Percentiles rank a stretch among this genome's conserved stretches.
Evolutionary conservation across 1,139 yeast genomes (phyloP).

Genomic region (Suhomyces chickasaworum): DNA sequence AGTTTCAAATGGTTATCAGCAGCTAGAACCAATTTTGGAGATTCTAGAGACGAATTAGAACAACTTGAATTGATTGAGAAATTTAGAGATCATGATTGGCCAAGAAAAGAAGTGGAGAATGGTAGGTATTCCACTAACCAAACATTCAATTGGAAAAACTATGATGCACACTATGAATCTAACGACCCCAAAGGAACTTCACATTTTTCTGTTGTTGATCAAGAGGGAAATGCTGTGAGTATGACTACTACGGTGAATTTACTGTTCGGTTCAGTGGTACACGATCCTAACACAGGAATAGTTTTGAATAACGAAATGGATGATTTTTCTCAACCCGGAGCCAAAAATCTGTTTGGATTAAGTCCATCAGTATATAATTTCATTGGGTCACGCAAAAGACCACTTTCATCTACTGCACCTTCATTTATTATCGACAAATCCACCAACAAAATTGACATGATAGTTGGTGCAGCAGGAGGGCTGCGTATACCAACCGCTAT

Average conservation of each 20-base stretch:
- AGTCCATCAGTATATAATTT: constrained; percentile 81
- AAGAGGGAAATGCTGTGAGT: constrained; percentile 70
- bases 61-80: constrained; percentile 29
- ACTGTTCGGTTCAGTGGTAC: constrained; percentile 77
- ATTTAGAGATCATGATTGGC: constrained; percentile 53
- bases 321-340: constrained; percentile 79
- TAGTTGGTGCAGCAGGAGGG: constrained; percentile 95
- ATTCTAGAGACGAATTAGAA: constrained; percentile 28
- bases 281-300: constrained; percentile 80
- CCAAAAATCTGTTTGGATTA: constrained; percentile 74
- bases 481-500: constrained; percentile 85
- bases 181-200: constrained; percentile 87
- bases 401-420: constrained; percentile 83
- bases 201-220: constrained; percentile 78
- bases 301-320: constrained; percentile 92
- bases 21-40: constrained; percentile 82
- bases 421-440: constrained; percentile 59
- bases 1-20: constrained; percentile 93
- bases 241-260: constrained; percentile 92
- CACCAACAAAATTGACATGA: constrained; percentile 55
- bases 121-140: constrained; percentile 51
- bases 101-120: constrained; percentile 44
- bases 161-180: constrained; percentile 75
- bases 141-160: constrained; percentile 71
- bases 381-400: constrained; percentile 74